Evolutionary conservation across 768 basidiomycete species (phyloP), one percentile per base, ranked within the genome.

Genomic region (Kwoniella europaea): DNA sequence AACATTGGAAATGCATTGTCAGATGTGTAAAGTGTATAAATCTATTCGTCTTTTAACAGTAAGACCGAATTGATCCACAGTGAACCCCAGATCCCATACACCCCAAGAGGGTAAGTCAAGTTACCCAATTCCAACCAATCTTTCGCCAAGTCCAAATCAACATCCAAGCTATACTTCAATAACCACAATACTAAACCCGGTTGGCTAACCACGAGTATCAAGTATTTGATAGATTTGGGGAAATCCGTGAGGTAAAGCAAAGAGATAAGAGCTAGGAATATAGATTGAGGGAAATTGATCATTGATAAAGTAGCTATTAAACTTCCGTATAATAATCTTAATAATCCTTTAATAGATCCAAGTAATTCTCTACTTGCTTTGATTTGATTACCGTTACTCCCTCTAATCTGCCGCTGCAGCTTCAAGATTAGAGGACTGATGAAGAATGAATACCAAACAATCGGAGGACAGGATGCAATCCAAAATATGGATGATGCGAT

Each of bases 211-310:
- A 54, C 53, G 13, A 69, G 42, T 43, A 63, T 41, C 2, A 22
- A 18, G 7, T 64, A 24, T 57, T 66, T 52, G 10, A 65, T 27
- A 57, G 41, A 65, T n/a, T 63, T 24, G 15, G 55, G 69, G 12
- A 18, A 55, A n/a, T 71, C 61, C 0, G 44, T 57, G 6, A 78
- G 67, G 54, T 75, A 74, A 1, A 61, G 29, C 7, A 73, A 46
- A 3, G 69, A 67, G 10, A 88, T 76, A 29, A 91, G 80, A 0
- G 91, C 88, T 18, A 96, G 86, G 22, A 87, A 80, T 22, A 90
- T 89, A 0, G 95, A 92, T 20, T 98, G 89, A 9, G 92, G 93
- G 84, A 96, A 96, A 83, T 98, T 97, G 81, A 97, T 89, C 69
- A 97, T 90, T 16, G 93, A 91, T 35, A 89, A 90, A 46, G 92